phyloP scores from a whole-genome alignment of 2,329 filamentous ascomycete species.

The Penicillium brasilianum region DNA sequence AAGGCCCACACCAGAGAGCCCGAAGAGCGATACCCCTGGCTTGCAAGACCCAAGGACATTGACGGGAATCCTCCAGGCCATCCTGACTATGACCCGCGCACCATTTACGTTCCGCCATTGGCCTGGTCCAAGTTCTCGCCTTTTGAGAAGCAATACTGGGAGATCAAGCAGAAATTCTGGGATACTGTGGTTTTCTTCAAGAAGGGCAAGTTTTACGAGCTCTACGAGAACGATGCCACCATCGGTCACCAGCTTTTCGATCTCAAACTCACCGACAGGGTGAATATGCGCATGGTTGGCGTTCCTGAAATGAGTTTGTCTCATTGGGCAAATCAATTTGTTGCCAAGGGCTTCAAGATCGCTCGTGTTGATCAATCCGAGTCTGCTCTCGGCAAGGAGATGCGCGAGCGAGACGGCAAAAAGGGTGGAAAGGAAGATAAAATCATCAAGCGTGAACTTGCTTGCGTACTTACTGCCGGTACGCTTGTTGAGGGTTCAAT shows the following conservation, averaged over 20 bases:
- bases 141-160: constrained; percentile 99
- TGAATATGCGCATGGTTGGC: constrained; percentile 99
- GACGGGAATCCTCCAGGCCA: constrained; percentile 78
- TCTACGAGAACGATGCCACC: constrained; percentile 97
- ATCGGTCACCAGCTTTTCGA: constrained; percentile 97
- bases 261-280: constrained; percentile 93
- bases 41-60: constrained; percentile 82
- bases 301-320: constrained; percentile 95
- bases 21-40: constrained; percentile 85
- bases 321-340: constrained; percentile 97
- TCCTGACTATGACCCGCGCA: constrained; percentile 88
- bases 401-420: constrained; percentile 81
- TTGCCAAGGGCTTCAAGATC: constrained; percentile 97
- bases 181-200: constrained; percentile 99
- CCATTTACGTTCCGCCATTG: constrained; percentile 82
- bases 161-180: constrained; percentile 98
- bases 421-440: constrained; percentile 77
- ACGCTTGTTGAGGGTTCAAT: constrained; percentile 95
- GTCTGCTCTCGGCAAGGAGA: constrained; percentile 93
- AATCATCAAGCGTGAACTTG: constrained; percentile 87
- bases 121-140: constrained; percentile 85
- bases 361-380: constrained; percentile 96
- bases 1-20: constrained; percentile 84
- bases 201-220: constrained; percentile 98
- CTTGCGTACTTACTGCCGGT: constrained; percentile 87